These are phyloP conservation scores for Puccinia novopanici DNA, from an alignment of 1,284 basidiomycete species.

Conservation along the genomic window DNA sequence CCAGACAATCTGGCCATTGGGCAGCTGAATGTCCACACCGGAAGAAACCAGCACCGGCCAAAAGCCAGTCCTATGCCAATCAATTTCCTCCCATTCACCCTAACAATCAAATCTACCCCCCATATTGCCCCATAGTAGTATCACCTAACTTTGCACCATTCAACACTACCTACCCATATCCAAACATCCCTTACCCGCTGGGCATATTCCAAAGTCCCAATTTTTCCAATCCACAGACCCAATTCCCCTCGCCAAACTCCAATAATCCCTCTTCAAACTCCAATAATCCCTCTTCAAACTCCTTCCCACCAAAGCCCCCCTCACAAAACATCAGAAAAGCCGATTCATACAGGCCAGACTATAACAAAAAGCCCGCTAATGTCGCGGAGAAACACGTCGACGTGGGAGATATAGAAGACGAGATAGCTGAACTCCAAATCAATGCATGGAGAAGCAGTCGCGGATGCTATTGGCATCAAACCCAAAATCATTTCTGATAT, in stretches of 20 bases:
- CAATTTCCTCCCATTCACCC: neutral
- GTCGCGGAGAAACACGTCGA: neutral
- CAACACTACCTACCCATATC: too few relatives aligned
- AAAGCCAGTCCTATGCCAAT: neutral
- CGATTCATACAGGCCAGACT: too few relatives aligned
- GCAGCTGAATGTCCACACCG: neutral
- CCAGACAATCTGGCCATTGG: slow-evolving; percentile 7
- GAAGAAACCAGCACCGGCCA: neutral
- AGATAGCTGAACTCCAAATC: neutral
- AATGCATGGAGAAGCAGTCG: neutral
- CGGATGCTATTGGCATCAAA: neutral
- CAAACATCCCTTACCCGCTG: neutral
- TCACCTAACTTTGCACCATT: neutral
- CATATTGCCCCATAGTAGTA: neutral
- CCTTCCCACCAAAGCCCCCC: neutral
- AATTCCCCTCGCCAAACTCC: too few relatives aligned
- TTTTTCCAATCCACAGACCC: neutral
- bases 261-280: too few relatives aligned
- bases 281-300: too few relatives aligned
- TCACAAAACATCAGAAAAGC: too few relatives aligned
- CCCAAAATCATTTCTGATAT: slow-evolving; percentile 2
- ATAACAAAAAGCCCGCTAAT: neutral
- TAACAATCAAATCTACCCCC: neutral
- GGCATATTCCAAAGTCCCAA: too few relatives aligned
- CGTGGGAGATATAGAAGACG: neutral